Evolutionary conservation across 495 filamentous ascomycete genomes (phyloP).

Genomic region (Cercophora scortea): DNA sequence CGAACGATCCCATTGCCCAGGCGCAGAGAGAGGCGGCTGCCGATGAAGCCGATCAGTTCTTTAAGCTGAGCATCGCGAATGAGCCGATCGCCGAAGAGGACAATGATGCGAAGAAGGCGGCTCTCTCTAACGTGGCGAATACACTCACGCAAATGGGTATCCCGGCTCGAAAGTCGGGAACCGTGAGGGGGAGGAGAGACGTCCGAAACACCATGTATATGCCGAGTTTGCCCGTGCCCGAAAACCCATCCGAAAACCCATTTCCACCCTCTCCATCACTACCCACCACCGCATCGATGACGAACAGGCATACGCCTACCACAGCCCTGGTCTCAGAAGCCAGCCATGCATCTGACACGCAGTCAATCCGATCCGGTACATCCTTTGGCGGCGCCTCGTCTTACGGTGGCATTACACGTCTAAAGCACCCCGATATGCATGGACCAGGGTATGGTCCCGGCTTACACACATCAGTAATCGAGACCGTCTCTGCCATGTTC

Average conservation of each 20-base stretch:
- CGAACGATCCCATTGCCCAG: constrained; percentile 73
- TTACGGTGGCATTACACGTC: constrained; percentile 40
- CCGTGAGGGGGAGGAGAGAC: constrained; percentile 80
- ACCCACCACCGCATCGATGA: constrained; percentile 21
- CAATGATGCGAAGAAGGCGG: constrained; percentile 70
- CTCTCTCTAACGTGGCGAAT: constrained; percentile 85
- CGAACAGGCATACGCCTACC: constrained; percentile 33
- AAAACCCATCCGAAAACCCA: constrained; percentile 32
- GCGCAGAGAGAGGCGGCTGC: constrained; percentile 70
- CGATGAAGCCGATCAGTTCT: constrained; percentile 58
- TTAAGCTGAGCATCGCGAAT: constrained; percentile 88
- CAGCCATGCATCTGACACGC: constrained; percentile 69
- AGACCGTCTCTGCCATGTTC: constrained; percentile 82
- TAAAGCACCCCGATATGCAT: constrained; percentile 76
- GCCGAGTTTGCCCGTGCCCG: constrained; percentile 38
- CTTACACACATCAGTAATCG: constrained; percentile 83
- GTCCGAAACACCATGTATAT: constrained; percentile 85
- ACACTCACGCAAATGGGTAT: constrained; percentile 54
- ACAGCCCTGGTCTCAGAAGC: constrained; percentile 42
- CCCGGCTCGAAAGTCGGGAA: constrained; percentile 61
- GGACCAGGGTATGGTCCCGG: constrained; percentile 62
- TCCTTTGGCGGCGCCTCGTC: constrained; percentile 49
- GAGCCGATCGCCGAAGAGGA: constrained; percentile 93
- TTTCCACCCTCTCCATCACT: constrained; percentile 39
- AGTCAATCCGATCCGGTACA: constrained; percentile 81